Base-by-base conservation (phyloP, 2,329 filamentous ascomycete genomes). In the Ceratocystis ficicola region DNA sequence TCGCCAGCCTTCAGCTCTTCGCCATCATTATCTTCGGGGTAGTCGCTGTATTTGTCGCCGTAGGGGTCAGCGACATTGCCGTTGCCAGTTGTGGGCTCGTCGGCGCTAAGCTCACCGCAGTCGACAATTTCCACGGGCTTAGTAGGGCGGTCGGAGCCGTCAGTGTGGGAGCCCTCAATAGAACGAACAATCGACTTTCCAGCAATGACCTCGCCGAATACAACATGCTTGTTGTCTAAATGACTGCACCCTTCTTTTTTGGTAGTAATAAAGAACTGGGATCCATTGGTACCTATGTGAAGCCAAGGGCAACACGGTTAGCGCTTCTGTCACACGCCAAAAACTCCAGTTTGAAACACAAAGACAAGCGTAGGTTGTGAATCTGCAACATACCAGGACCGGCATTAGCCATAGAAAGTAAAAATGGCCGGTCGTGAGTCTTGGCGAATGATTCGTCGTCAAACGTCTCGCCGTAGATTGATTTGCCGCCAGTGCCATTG, bases 201-300 rank as follows among this genome's bases (percentile, higher is more conserved):
- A 68, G 86, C 88, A 73, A 96, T 83, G 66, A 97, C 93, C 74
- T 96, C 88, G 69, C 94, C 94, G 72, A 96, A 99, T 28, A 99
- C 92, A 60, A 97, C 94, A 77, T 99, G 93, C 81, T 99, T 99
- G 74, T 85, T 85, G 75, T 99, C 92, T 48, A 97, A 84, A 75
- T 97, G 94, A 61, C 91, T 92, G 15, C 94, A 41, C 12, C 36
- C 36, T 41, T 41, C 97, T n/a, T 86, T 82, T 36, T 96, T 90
- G 17, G 94, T 97, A 62, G 94, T 99, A 72, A 97, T 81, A 83
- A 99, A 99, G 83, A 99, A 99, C 74, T 99, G 94, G 63, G 89
- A 95, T 73, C 94, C 94, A 75, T 99, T 99, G 75, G 94, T 96
- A 72, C 87, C 87, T 89, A 65, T 28, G 65, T 68, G 66, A 44